These are phyloP conservation scores for Colletotrichum chlorophyti DNA, from an alignment of 2,329 filamentous ascomycete genomes.

Conservation along the genomic window DNA sequence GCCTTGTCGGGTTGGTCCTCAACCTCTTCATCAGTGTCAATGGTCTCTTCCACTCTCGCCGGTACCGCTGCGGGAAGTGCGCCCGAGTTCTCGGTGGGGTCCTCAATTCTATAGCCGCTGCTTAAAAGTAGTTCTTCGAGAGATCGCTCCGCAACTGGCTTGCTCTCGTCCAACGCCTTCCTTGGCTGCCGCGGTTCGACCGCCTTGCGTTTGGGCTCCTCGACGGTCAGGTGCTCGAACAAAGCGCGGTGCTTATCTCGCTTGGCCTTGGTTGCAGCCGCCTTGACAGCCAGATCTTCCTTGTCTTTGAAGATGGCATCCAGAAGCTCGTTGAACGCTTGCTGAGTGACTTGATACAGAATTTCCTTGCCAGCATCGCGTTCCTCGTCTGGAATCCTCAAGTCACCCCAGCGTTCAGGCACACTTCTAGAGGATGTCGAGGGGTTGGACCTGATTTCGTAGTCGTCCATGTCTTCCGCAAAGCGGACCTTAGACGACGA, in stretches of 20 bases:
- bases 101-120: constrained; percentile 53
- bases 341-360: constrained; percentile 88
- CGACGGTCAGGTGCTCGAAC: constrained; percentile 43
- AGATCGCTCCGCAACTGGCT: constrained; percentile 37
- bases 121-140: constrained; percentile 49
- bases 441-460: constrained; percentile 73
- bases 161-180: constrained; percentile 30
- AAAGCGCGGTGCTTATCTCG: constrained; percentile 63
- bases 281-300: constrained; percentile 77
- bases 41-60: constrained; percentile 29
- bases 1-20: constrained; percentile 32
- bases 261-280: constrained; percentile 66
- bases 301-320: constrained; percentile 83
- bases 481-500: constrained; percentile 84
- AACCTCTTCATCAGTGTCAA: constrained; percentile 17
- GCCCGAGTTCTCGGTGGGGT: not conserved
- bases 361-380: constrained; percentile 86
- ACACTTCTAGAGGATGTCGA: constrained; percentile 76
- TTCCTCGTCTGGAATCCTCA: constrained; percentile 81
- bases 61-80: not conserved
- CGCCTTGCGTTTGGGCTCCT: constrained; percentile 20
- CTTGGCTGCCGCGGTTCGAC: constrained; percentile 20
- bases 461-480: constrained; percentile 73
- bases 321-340: constrained; percentile 91
- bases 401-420: constrained; percentile 78